A percentile compares a stretch with the other conserved stretches of the same genome.
These are phyloP conservation scores for Exophiala spinifera DNA, from an alignment of 2,329 filamentous ascomycete genomes.

Conservation along the genomic window DNA sequence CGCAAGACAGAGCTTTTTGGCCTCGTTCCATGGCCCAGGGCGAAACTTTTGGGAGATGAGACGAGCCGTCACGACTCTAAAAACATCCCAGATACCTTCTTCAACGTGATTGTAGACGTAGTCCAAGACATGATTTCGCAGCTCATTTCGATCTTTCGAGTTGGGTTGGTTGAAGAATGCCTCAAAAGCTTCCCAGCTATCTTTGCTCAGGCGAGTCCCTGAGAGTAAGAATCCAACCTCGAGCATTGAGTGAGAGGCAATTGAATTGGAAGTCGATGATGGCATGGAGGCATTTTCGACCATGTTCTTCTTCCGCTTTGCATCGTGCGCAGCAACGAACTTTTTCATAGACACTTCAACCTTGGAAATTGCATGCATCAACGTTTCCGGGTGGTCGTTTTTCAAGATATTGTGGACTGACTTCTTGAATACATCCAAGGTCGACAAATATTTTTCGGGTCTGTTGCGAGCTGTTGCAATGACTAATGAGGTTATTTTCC, in stretches of 20 bases:
- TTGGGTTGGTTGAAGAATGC: slow-evolving; percentile 7
- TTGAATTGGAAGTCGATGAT: not conserved
- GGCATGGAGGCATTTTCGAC: not conserved
- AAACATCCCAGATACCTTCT: slow-evolving; percentile 21
- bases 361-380: slow-evolving; percentile 16
- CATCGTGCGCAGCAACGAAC: slow-evolving; percentile 17
- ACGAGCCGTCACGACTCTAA: slow-evolving; percentile 8
- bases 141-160: not conserved
- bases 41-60: slow-evolving; percentile 9
- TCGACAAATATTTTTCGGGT: slow-evolving; percentile 19
- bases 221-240: slow-evolving; percentile 3
- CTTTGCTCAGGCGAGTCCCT: slow-evolving; percentile 1
- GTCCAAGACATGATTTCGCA: slow-evolving; percentile 5
- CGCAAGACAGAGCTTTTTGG: slow-evolving; percentile 14
- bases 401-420: slow-evolving; percentile 1
- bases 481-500: slow-evolving; percentile 20
- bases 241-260: not conserved
- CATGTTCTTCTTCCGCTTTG: slow-evolving; percentile 9
- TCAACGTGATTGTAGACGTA: slow-evolving; percentile 14
- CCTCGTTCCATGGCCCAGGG: slow-evolving; percentile 11
- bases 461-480: slow-evolving; percentile 18
- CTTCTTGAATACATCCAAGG: slow-evolving; percentile 10
- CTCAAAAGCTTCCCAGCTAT: slow-evolving; percentile 5
- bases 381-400: slow-evolving; percentile 3
- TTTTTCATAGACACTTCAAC: slow-evolving; percentile 21